phyloP scores from a whole-genome alignment of 805 yeast species.

The Lachancea lanzarotensis region DNA sequence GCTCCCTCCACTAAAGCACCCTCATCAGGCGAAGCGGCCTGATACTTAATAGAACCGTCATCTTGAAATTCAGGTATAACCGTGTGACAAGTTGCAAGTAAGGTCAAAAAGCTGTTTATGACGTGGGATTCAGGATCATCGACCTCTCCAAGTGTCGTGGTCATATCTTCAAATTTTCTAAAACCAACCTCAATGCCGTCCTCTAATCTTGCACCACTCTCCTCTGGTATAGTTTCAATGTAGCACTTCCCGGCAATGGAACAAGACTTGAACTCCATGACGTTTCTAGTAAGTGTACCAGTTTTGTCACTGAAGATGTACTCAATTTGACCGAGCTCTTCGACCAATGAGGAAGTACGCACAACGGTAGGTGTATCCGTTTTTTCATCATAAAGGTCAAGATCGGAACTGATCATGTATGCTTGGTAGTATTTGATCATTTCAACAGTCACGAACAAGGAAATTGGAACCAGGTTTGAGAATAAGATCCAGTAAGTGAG shows the following conservation, averaged over 20 bases:
- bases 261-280: conserved; percentile 94
- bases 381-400: conserved; percentile 83
- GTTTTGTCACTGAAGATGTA: conserved; percentile 96
- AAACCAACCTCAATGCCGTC: conserved; percentile 82
- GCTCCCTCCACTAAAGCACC: conserved; percentile 98
- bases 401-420: conserved; percentile 83
- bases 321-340: conserved; percentile 94
- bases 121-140: conserved; percentile 40
- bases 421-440: conserved; percentile 94
- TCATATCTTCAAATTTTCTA: conserved; percentile 61
- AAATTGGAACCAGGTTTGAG: conserved; percentile 96
- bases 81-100: conserved; percentile 91
- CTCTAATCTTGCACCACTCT: conserved; percentile 58
- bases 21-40: conserved; percentile 99
- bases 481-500: conserved; percentile 94
- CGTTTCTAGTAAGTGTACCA: conserved; percentile 91
- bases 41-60: conserved; percentile 71
- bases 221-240: conserved; percentile 86
- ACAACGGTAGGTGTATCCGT: conserved; percentile 94
- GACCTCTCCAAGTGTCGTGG: conserved; percentile 38
- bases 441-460: conserved; percentile 93
- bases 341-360: conserved; percentile 91
- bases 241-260: conserved; percentile 90
- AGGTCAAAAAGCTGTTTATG: conserved; percentile 71
- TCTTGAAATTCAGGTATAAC: conserved; percentile 85